These are phyloP conservation scores for Tetracentron sinense DNA, from an alignment of 164 flowering plant genomes.

Conservation along the genomic window DNA sequence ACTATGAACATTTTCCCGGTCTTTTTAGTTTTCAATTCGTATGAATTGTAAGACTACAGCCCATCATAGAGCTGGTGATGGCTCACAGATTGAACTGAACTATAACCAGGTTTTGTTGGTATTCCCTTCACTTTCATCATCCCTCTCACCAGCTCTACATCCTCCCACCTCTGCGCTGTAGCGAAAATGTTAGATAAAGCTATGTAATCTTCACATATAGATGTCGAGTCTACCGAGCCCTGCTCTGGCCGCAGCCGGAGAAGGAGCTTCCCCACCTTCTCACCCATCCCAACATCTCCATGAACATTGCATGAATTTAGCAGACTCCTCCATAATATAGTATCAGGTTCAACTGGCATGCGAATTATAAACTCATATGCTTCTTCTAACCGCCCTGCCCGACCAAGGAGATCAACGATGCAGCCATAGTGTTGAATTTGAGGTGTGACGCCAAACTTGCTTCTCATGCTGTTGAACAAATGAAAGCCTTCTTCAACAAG, in stretches of 20 bases:
- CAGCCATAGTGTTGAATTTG: slow-evolving; percentile 56
- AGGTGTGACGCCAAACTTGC: slow-evolving; percentile 34
- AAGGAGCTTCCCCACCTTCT: slow-evolving; percentile 49
- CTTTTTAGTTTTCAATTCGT: no score
- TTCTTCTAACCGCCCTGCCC: slow-evolving; percentile 44
- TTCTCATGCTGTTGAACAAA: slow-evolving; percentile 41
- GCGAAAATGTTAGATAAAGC: slow-evolving; percentile 61
- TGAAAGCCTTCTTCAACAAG: slow-evolving; percentile 52
- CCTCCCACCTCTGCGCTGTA: slow-evolving; percentile 46
- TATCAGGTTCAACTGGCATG: slow-evolving; percentile 37
- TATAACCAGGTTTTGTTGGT: slow-evolving; percentile 25
- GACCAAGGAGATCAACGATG: slow-evolving; percentile 63
- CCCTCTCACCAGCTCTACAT: slow-evolving; percentile 40
- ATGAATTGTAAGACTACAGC: no score
- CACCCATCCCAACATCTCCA: slow-evolving; percentile 43
- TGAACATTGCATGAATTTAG: slow-evolving; percentile 44
- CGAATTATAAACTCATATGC: slow-evolving; percentile 38
- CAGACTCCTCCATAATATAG: slow-evolving; percentile 45
- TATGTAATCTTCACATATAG: slow-evolving; percentile 36
- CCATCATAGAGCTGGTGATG: no score
- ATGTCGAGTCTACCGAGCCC: not conserved
- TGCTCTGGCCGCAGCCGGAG: slow-evolving; percentile 18
- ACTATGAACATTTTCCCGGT: no score
- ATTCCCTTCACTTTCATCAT: slow-evolving; percentile 36
- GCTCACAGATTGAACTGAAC: not conserved